phyloP scores from a whole-genome alignment of 75 land plant genomes.

The Selaginella tamariscina region DNA sequence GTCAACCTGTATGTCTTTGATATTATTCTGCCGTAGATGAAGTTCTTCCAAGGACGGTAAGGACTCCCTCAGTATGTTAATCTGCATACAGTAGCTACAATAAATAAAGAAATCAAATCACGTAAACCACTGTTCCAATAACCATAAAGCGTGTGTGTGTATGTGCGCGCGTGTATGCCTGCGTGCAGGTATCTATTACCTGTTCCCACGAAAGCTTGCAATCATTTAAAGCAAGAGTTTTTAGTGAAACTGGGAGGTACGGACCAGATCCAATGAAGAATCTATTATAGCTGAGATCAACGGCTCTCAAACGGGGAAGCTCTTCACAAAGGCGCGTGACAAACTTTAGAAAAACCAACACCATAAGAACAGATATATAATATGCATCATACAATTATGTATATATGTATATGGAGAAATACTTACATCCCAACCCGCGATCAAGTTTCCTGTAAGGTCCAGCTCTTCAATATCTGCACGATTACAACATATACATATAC shows the following conservation, averaged over 20 bases:
- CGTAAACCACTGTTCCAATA: neutral
- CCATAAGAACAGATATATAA: too few species aligned
- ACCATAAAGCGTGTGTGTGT: neutral
- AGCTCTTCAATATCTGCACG: slow-evolving; percentile 70
- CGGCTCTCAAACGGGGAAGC: slow-evolving; percentile 40
- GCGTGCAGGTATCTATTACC: too few species aligned
- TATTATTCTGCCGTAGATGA: slow-evolving; percentile 55
- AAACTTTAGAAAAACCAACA: slow-evolving; percentile 36
- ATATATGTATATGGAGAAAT: neutral
- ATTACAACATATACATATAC: too few species aligned
- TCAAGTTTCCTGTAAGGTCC: slow-evolving; percentile 80
- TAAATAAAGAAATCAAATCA: neutral
- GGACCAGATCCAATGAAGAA: slow-evolving; percentile 19
- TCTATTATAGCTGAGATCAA: slow-evolving; percentile 48
- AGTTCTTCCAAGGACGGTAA: slow-evolving; percentile 59
- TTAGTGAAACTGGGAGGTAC: slow-evolving; percentile 32
- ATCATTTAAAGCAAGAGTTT: slow-evolving; percentile 55
- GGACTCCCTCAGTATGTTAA: slow-evolving; percentile 51
- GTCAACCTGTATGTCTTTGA: slow-evolving; percentile 44
- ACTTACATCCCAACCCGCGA: slow-evolving; percentile 80
- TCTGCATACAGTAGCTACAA: slow-evolving; percentile 30
- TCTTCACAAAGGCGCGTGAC: slow-evolving; percentile 53
- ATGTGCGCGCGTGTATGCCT: too few species aligned
- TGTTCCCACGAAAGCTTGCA: slow-evolving; percentile 58
- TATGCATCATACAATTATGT: neutral